A percentile compares a stretch with the other conserved stretches of the same genome.
phyloP scores from a whole-genome alignment of 2,329 filamentous ascomycete species.

The Delphinella strobiligena region DNA sequence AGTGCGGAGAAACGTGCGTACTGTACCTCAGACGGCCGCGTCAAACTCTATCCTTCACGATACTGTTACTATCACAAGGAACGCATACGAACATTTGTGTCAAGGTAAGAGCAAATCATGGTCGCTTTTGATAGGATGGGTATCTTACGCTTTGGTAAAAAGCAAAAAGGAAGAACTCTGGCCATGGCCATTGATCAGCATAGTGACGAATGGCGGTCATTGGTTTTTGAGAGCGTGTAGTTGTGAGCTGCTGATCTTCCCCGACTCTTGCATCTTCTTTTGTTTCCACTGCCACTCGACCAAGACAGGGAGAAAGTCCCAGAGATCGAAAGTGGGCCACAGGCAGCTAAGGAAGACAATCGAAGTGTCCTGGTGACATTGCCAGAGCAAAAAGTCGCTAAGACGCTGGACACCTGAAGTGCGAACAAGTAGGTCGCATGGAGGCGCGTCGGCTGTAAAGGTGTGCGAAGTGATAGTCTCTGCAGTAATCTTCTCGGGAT shows the following conservation, averaged over 20 bases:
- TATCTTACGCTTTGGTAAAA: constrained; percentile 6
- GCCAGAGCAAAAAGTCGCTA: constrained; percentile 98
- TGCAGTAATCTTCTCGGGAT: constrained; percentile 77
- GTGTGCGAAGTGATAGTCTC: constrained; percentile 75
- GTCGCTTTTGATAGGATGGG: neutral
- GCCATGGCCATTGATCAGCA: neutral
- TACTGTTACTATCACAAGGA: too few species aligned
- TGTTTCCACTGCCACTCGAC: constrained; percentile 71
- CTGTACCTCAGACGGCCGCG: too few species aligned
- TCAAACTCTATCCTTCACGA: too few species aligned
- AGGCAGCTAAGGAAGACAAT: constrained; percentile 85
- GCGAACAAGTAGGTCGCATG: constrained; percentile 78
- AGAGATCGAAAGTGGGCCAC: constrained; percentile 93
- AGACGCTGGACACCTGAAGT: constrained; percentile 87
- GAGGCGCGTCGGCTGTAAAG: constrained; percentile 76
- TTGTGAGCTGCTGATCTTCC: constrained; percentile 9
- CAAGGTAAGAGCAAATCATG: too few species aligned
- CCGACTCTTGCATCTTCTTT: constrained; percentile 27
- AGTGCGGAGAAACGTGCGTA: too few species aligned
- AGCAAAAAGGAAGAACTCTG: constrained; percentile 1
- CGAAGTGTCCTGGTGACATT: constrained; percentile 84
- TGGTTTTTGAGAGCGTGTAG: constrained; percentile 2
- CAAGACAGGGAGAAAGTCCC: constrained; percentile 83
- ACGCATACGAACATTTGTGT: too few species aligned
- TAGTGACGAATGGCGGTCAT: neutral